These are phyloP conservation scores for Stephania japonica DNA, from an alignment of 164 flowering plant species.

Conservation along the genomic window DNA sequence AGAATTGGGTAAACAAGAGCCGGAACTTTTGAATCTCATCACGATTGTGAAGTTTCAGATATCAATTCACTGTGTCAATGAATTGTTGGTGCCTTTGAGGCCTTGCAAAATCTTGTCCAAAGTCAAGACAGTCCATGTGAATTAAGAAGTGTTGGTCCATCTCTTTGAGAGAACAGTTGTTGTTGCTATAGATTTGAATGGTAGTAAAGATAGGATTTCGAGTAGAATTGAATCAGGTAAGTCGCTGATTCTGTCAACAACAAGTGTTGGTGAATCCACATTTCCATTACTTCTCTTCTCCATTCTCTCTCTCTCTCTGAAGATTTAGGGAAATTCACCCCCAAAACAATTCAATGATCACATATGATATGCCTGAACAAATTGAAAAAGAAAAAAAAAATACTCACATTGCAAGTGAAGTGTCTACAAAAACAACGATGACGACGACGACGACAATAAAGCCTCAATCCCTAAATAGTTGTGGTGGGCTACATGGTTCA, in stretches of 20 bases:
- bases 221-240: constrained; percentile 9
- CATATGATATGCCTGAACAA: too few relatives aligned
- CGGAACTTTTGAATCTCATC: constrained; percentile 1
- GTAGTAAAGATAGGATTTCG: constrained; percentile 9
- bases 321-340: too few relatives aligned
- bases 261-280: too few relatives aligned
- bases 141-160: constrained; percentile 1
- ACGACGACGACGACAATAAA: too few relatives aligned
- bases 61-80: constrained; percentile 1
- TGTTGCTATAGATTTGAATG: constrained; percentile 3
- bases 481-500: too few relatives aligned
- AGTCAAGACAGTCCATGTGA: constrained; percentile 3
- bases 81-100: constrained; percentile 4
- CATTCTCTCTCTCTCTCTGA: too few relatives aligned
- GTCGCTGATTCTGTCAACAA: constrained; percentile 4
- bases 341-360: too few relatives aligned
- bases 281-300: too few relatives aligned
- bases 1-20: constrained; percentile 2
- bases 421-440: too few relatives aligned
- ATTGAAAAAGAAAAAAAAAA: too few relatives aligned
- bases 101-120: constrained; percentile 7
- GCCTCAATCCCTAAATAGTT: too few relatives aligned
- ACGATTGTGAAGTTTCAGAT: background rate
- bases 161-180: constrained; percentile 8
- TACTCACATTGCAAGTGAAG: too few relatives aligned